A percentile compares a stretch with the other conserved stretches of the same genome.
Evolutionary conservation across 139 green algal genomes (phyloP).

Genomic region (Raphidocelis subcapitata): DNA sequence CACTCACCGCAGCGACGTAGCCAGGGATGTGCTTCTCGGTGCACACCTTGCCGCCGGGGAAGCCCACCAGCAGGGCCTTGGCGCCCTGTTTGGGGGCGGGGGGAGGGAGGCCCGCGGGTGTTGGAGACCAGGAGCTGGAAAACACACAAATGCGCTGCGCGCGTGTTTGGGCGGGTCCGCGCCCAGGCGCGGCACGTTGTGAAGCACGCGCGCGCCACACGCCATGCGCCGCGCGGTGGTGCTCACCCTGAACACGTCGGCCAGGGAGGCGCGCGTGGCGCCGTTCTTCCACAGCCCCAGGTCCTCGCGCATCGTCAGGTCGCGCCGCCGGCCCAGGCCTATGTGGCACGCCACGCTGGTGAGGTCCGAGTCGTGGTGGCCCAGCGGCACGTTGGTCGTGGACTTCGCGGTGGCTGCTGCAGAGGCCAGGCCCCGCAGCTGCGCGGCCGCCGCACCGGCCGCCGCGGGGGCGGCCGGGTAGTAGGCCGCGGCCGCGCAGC

Average conservation of each 20-base stretch:
- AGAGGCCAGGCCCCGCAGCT: not conserved
- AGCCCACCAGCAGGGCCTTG: slow-evolving; percentile 58
- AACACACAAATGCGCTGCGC: not conserved
- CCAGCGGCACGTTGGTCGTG: slow-evolving; percentile 40
- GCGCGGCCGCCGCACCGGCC: not conserved
- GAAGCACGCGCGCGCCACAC: too few species aligned
- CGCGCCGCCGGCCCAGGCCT: slow-evolving; percentile 47
- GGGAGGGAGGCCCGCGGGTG: too few species aligned
- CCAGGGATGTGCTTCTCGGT: slow-evolving; percentile 57
- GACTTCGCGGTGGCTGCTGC: slow-evolving; percentile 21
- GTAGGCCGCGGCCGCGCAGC: too few species aligned
- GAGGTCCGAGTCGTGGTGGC: slow-evolving; percentile 57
- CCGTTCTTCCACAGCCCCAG: slow-evolving; percentile 39
- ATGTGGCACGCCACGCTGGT: slow-evolving; percentile 57
- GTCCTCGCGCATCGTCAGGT: slow-evolving; percentile 65
- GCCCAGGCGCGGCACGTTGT: too few species aligned
- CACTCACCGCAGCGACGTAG: slow-evolving; percentile 48
- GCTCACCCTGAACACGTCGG: slow-evolving; percentile 51
- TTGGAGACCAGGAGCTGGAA: too few species aligned
- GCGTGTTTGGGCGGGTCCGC: not conserved
- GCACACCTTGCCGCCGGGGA: slow-evolving; percentile 57
- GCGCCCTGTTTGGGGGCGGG: slow-evolving; percentile 37
- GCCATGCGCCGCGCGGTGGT: too few species aligned
- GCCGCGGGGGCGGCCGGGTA: too few species aligned
- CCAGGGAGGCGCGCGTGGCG: slow-evolving; percentile 28